Conservation (phyloP, 139 green algal species). For the Zygnema cylindricum region DNA sequence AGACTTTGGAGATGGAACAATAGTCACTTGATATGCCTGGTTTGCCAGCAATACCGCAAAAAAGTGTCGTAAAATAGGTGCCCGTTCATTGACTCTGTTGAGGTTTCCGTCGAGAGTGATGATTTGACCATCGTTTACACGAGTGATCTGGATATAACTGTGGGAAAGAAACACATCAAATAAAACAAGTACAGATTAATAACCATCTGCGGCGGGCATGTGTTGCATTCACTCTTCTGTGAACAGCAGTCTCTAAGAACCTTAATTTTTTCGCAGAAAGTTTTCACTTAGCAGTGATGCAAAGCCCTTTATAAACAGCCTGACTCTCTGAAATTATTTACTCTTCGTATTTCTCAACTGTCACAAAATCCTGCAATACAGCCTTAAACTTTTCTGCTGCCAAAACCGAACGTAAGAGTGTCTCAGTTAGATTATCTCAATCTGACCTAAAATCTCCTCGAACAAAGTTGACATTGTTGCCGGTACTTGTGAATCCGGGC, state of each 20-base stretch:
- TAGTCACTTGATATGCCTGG: not conserved
- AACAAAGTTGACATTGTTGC: not conserved
- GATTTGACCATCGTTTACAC: not conserved
- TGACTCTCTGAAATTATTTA: too few relatives aligned
- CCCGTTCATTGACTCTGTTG: not conserved
- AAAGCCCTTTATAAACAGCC: not conserved
- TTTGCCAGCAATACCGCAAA: not conserved
- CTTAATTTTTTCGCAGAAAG: not conserved
- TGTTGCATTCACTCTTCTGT: not conserved
- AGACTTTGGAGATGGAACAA: not conserved
- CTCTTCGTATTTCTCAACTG: too few relatives aligned
- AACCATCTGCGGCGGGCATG: not conserved
- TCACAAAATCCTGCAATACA: too few relatives aligned
- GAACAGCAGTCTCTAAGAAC: not conserved
- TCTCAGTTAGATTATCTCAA: too few relatives aligned
- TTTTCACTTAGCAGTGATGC: not conserved
- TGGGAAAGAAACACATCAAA: not conserved
- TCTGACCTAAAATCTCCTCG: not conserved
- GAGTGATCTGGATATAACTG: not conserved
- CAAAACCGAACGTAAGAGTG: too few relatives aligned
- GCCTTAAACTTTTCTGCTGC: too few relatives aligned
- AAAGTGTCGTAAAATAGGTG: not conserved
- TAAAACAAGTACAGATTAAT: too few relatives aligned
- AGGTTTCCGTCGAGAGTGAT: not conserved
- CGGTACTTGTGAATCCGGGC: constrained; percentile 22